A percentile compares a stretch with the other conserved stretches of the same genome.
Evolutionary conservation across 2,329 filamentous ascomycete genomes (phyloP).

Genomic region (Colletotrichum musae): DNA sequence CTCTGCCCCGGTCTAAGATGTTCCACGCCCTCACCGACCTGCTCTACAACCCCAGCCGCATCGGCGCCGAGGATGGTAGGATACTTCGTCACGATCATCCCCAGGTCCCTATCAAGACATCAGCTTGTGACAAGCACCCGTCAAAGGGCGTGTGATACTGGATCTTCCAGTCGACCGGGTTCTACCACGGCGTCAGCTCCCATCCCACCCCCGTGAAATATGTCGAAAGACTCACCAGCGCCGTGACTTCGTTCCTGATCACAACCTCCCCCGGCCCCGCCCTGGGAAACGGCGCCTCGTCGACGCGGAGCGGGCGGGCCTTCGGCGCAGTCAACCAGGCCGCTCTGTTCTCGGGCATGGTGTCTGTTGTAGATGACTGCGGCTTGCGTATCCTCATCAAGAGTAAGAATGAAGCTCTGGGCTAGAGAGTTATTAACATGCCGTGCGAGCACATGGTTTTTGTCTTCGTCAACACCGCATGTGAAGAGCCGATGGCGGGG

Average conservation of each 20-base stretch:
- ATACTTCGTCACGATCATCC: slow-evolving; percentile 10
- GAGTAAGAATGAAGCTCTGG: too few species aligned
- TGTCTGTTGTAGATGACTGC: background rate
- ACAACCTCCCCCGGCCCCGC: slow-evolving; percentile 42
- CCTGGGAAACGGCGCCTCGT: slow-evolving; percentile 12
- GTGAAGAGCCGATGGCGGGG: slow-evolving; percentile 7
- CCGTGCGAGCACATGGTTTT: too few species aligned
- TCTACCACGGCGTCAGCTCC: background rate
- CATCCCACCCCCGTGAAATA: background rate
- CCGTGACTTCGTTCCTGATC: slow-evolving; percentile 41
- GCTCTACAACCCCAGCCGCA: slow-evolving; percentile 44
- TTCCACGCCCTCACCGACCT: slow-evolving; percentile 43
- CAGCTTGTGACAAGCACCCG: too few species aligned
- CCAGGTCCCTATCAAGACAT: background rate
- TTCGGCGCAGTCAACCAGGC: slow-evolving; percentile 28
- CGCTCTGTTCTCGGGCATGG: slow-evolving; percentile 20
- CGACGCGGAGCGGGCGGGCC: slow-evolving; percentile 9
- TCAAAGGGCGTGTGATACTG: background rate
- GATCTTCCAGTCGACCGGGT: slow-evolving; percentile 14
- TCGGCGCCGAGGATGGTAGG: slow-evolving; percentile 41
- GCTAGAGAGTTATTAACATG: too few species aligned
- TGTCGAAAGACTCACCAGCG: slow-evolving; percentile 35
- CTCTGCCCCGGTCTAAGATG: slow-evolving; percentile 45
- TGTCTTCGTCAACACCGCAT: too few species aligned
- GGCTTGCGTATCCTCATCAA: too few species aligned